Evolutionary conservation across 169 alveolate species (phyloP).

Genomic region (Perkinsus olseni): DNA sequence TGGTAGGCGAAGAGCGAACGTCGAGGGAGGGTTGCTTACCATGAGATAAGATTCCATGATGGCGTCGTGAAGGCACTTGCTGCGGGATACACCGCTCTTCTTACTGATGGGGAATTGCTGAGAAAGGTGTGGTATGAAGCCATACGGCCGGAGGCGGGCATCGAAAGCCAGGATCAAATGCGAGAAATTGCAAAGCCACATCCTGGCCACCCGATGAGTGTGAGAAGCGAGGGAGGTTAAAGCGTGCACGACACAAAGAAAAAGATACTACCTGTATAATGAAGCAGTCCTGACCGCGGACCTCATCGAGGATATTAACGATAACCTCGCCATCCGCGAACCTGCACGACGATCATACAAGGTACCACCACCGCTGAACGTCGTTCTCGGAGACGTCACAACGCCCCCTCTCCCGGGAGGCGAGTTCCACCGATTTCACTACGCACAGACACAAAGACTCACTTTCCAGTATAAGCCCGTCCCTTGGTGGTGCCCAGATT

Average conservation of each 20-base stretch:
- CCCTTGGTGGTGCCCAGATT: background rate
- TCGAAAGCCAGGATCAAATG: too few species aligned
- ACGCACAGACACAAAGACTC: too few species aligned
- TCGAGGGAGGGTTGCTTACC: background rate
- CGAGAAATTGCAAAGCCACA: too few species aligned
- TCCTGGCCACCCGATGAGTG: too few species aligned
- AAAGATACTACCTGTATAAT: background rate
- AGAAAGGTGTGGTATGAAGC: background rate
- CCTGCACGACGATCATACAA: background rate
- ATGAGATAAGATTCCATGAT: background rate
- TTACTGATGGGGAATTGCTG: background rate
- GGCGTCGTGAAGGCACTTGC: background rate
- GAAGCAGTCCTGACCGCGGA: background rate
- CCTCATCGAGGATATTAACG: background rate
- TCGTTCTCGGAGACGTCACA: too few species aligned
- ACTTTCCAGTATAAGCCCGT: background rate
- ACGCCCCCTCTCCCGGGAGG: too few species aligned
- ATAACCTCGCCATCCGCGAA: background rate
- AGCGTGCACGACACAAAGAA: too few species aligned
- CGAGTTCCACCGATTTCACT: too few species aligned
- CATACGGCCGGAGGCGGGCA: background rate
- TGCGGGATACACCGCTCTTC: background rate
- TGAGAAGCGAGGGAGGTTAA: too few species aligned
- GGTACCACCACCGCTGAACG: too few species aligned
- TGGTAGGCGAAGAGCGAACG: background rate